Base-by-base conservation (phyloP, 2,329 filamentous ascomycete genomes). In the Aureobasidium sp. region DNA sequence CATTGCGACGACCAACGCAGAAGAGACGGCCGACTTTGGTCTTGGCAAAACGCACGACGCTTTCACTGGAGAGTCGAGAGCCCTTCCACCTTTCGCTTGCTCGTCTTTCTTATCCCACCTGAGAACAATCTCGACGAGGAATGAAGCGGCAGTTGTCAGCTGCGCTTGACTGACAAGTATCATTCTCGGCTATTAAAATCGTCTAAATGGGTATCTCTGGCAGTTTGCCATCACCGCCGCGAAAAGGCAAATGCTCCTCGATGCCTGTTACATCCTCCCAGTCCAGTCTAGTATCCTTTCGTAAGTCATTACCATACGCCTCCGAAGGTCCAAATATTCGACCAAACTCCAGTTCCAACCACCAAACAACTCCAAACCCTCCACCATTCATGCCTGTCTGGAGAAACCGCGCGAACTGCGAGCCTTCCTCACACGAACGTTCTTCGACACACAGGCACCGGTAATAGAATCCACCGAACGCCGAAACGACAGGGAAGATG, bases 401-500 rank as follows among this genome's bases (percentile, higher is more conserved):
- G 57, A 24, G 22, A 19, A 2, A 17, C 57, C 27, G 6, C 58
- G 47, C 7, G 9, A 24, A 24, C 27, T 53, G 37, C 58, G 58
- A 22, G 19, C 61, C 37, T 62, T 64, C 40, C 56, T 61, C 42
- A 58, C 22, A 5, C 63, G 52, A 15, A 62, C 57, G 15, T 44
- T 54, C 27, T 64, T 64, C 33, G 54, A 50, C 3, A 64, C 61
- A 19, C 63, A 60, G 9, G 60, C 63, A 2, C 59, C 48, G 37
- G 54, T 60, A 15, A 48, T 60, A 5, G 58, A 60, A 44, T 66
- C 48, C 42, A 47, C 31, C 29, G 53, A 60, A 37, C 64, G 56
- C 33, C 54, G 29, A 49, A 62, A 61, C 27, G 44, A 35, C 54
- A 49, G 15, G 19, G 54, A 29, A 58, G 58, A 29, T 9, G 39